These are phyloP conservation scores for Zea mays DNA, from an alignment of 176 grass and related monocot genomes.

Conservation along the genomic window DNA sequence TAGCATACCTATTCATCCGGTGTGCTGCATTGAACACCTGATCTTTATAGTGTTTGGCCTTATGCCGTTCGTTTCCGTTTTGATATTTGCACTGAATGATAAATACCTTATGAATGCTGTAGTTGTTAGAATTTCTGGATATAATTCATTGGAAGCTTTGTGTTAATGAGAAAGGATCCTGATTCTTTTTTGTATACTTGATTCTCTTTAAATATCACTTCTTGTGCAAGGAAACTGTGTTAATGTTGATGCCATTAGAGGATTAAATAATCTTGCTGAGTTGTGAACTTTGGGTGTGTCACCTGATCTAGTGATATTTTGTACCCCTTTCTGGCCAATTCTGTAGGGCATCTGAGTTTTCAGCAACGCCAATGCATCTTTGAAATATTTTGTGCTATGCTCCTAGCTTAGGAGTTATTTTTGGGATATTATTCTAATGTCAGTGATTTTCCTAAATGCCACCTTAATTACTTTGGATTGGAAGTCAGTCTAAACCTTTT, in stretches of 20 bases:
- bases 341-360: not conserved
- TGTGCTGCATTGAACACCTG: too few species aligned
- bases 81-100: not conserved
- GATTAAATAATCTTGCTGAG: not conserved
- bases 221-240: not conserved
- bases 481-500: not conserved
- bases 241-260: constrained; percentile 3
- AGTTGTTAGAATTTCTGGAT: not conserved
- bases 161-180: not conserved
- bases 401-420: not conserved
- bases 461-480: not conserved
- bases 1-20: too few species aligned
- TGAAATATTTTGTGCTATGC: not conserved
- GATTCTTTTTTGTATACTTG: not conserved
- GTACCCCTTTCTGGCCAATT: not conserved
- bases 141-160: not conserved
- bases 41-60: not conserved
- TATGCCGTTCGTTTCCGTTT: not conserved
- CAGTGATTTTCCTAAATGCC: not conserved
- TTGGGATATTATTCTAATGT: not conserved
- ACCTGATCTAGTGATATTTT: not conserved
- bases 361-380: too few species aligned
- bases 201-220: constrained; percentile 1
- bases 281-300: not conserved
- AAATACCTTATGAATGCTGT: not conserved